Evolutionary conservation across 345 rosid species (phyloP).

Genomic region (Isatis tinctoria): DNA sequence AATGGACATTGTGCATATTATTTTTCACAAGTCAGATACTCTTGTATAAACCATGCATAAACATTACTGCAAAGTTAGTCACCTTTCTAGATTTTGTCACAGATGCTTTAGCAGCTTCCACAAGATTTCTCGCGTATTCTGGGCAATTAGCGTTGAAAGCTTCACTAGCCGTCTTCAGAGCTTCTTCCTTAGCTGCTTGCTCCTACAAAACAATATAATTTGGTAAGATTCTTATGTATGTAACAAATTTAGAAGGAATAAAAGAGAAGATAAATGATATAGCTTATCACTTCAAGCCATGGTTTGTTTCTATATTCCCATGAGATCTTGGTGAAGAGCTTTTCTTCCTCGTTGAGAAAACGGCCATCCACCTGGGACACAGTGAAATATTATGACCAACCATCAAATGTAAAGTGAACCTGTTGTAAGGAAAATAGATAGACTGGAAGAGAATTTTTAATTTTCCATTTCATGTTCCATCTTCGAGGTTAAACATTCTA

Average conservation of each 20-base stretch:
- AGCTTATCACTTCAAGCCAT: conserved; percentile 65
- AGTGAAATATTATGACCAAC: background rate
- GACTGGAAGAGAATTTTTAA: background rate
- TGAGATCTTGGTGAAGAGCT: conserved; percentile 40
- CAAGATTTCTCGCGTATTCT: conserved; percentile 60
- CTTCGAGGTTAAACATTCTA: background rate
- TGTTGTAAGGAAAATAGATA: background rate
- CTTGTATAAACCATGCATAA: background rate
- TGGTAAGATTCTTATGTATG: background rate
- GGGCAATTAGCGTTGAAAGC: conserved; percentile 45
- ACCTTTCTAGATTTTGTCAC: conserved; percentile 57
- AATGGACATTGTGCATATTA: background rate
- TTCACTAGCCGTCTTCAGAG: background rate
- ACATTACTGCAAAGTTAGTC: conserved; percentile 5
- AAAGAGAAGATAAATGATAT: conserved; percentile 1
- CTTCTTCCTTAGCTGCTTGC: conserved; percentile 70
- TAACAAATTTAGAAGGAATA: background rate
- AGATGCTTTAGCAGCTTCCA: conserved; percentile 52
- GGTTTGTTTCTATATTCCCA: conserved; percentile 44
- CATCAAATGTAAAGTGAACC: background rate
- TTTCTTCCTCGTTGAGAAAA: conserved; percentile 75
- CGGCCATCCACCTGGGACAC: conserved; percentile 52
- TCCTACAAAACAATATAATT: conserved; percentile 44
- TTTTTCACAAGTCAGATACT: background rate
- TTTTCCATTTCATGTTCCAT: background rate